Conservation (phyloP, 345 rosid species). For the Populus davidiana region DNA sequence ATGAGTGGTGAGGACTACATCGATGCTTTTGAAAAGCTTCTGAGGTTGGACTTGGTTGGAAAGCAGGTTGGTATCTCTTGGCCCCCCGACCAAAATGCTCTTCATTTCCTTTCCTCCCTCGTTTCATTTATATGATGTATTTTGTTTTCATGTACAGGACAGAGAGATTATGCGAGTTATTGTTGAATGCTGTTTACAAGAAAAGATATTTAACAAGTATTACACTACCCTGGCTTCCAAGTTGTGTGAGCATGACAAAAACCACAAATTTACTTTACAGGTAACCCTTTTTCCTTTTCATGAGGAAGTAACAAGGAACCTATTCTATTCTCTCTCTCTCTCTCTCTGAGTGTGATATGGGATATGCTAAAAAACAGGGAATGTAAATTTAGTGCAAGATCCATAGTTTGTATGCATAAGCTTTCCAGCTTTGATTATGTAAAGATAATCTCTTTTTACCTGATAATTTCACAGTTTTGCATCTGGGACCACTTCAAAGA, state of each 20-base stretch:
- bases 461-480: constrained; percentile 51
- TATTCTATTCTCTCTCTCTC: too few relatives aligned
- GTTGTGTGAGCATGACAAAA: constrained; percentile 81
- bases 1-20: constrained; percentile 92
- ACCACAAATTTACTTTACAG: constrained; percentile 86
- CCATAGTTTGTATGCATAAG: not conserved
- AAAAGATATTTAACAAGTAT: constrained; percentile 80
- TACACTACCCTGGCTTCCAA: constrained; percentile 71
- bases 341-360: too few relatives aligned
- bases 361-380: too few relatives aligned
- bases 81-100: not conserved
- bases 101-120: not conserved
- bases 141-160: constrained; percentile 45
- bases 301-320: too few relatives aligned
- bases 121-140: not conserved
- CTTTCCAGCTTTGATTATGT: not conserved
- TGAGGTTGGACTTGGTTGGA: constrained; percentile 76
- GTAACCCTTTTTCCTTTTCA: constrained; percentile 26
- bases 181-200: constrained; percentile 84
- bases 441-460: not conserved
- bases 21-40: constrained; percentile 87
- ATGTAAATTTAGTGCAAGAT: not conserved
- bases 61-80: constrained; percentile 48
- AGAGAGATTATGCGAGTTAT: constrained; percentile 92
- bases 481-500: constrained; percentile 88